Base-by-base conservation (phyloP, 2,329 filamentous ascomycete species). In the Fusarium camptoceras region DNA sequence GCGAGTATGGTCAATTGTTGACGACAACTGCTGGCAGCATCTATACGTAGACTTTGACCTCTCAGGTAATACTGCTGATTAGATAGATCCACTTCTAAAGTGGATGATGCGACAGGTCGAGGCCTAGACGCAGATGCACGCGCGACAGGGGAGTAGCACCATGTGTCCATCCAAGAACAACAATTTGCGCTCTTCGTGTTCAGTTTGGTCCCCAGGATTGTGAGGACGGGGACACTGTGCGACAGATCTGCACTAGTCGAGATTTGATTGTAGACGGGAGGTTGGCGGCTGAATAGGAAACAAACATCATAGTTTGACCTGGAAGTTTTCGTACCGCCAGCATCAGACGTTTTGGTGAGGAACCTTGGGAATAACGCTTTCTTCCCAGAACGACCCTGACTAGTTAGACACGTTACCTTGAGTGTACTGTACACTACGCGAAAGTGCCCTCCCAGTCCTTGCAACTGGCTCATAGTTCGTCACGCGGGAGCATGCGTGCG, bases 171-270 rank as follows among this genome's bases (percentile, higher is more conserved):
- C 50, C 47, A 54, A 48, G 54, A 49, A 55, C 58, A 64, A 66
- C 44, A 63, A 66, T 66, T 58, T 64, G 64, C 55, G 53, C 55
- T 58, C 59, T 73, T 74, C 68, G 72, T 74, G 72, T 74, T 74
- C 70, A 74, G 66, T 72, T 74, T 60, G 59, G 65, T 72, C 69
- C 56, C 67, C 39, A 70, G 60, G 43, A 65, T 39, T 51, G 34
- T 53, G 57, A 59, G 48, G 55, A 60, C 31, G 59, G 62, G 59
- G 48, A 67, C 66, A 75, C 67, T 72, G 73, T 75, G 73, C 69
- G 50, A 75, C 73, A 75, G 73, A 75, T 75, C 71, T 75, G 49
- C 73, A 70, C 73, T 75, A 75, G 62, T 60, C 68, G 72, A 75
- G 59, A 75, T 75, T 75, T 73, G 73, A 75, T 73, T 75, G 66